phyloP scores from a whole-genome alignment of 495 filamentous ascomycete genomes.

The Penicillium egyptiacum region DNA sequence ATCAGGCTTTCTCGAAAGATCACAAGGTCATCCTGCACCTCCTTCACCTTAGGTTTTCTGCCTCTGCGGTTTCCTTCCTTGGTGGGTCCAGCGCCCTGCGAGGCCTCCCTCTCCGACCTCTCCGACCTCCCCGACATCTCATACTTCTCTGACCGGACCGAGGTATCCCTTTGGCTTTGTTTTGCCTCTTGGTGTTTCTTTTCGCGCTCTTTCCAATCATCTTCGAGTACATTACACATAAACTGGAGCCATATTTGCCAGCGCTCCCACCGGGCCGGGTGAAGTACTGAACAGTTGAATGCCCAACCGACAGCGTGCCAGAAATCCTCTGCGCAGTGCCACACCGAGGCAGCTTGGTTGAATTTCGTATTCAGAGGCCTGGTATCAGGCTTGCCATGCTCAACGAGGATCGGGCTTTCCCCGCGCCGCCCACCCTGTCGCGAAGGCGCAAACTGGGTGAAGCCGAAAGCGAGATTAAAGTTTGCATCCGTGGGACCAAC shows the following conservation, averaged over 20 bases:
- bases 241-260: slow-evolving; percentile 83
- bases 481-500: slow-evolving; percentile 52
- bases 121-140: background rate
- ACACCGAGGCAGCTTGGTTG: slow-evolving; percentile 65
- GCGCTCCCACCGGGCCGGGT: slow-evolving; percentile 70
- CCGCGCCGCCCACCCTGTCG: slow-evolving; percentile 35
- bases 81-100: background rate
- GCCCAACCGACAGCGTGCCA: slow-evolving; percentile 92
- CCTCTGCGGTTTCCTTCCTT: background rate
- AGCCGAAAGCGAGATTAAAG: slow-evolving; percentile 55
- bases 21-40: slow-evolving; percentile 28
- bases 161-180: slow-evolving; percentile 13
- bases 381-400: slow-evolving; percentile 30
- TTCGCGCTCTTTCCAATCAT: slow-evolving; percentile 66
- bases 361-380: slow-evolving; percentile 53
- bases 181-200: slow-evolving; percentile 22
- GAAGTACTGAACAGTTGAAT: slow-evolving; percentile 79
- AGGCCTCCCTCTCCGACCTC: background rate
- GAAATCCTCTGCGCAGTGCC: slow-evolving; percentile 74
- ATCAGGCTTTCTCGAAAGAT: slow-evolving; percentile 55
- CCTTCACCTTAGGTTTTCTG: slow-evolving; percentile 11
- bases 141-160: background rate
- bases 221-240: slow-evolving; percentile 74
- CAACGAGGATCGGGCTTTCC: slow-evolving; percentile 19
- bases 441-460: slow-evolving; percentile 40